Evolutionary conservation across 2,329 filamentous ascomycete genomes (phyloP).

Genomic region (Penicillium griseofulvum): DNA sequence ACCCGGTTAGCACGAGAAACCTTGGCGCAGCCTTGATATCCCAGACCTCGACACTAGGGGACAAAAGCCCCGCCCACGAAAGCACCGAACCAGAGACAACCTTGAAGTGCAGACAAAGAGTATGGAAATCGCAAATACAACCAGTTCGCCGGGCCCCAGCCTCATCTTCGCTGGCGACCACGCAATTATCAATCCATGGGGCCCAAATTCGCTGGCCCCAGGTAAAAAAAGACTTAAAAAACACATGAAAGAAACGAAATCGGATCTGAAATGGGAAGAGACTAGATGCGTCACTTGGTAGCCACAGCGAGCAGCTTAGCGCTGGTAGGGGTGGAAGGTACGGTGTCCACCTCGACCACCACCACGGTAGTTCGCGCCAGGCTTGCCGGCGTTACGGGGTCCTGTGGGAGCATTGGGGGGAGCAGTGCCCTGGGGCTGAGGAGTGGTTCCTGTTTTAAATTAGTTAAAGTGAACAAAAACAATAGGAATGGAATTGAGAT

Average conservation of each 20-base stretch:
- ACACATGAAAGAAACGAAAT: conserved; percentile 10
- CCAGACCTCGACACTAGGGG: background rate
- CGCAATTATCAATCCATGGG: background rate
- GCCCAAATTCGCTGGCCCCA: conserved; percentile 4
- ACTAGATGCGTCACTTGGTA: background rate
- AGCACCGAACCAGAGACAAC: background rate
- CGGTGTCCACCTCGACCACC: conserved; percentile 73
- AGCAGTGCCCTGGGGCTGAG: conserved; percentile 51
- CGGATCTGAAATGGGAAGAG: background rate
- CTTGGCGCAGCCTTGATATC: background rate
- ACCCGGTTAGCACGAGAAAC: background rate
- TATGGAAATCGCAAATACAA: background rate
- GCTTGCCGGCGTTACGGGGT: conserved; percentile 89
- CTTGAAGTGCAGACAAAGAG: background rate
- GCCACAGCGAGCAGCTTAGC: conserved; percentile 21
- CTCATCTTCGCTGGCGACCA: background rate
- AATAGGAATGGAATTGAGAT: background rate
- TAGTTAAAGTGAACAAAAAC: background rate
- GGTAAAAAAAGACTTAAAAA: conserved; percentile 8
- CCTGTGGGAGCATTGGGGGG: conserved; percentile 88
- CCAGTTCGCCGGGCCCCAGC: background rate
- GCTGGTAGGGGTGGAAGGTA: conserved; percentile 76
- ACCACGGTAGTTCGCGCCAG: conserved; percentile 89
- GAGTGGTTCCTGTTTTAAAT: conserved; percentile 34
- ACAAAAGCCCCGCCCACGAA: background rate